These are phyloP conservation scores for Heracleum sosnowskyi DNA, from an alignment of 129 eudicot genomes.

Conservation along the genomic window DNA sequence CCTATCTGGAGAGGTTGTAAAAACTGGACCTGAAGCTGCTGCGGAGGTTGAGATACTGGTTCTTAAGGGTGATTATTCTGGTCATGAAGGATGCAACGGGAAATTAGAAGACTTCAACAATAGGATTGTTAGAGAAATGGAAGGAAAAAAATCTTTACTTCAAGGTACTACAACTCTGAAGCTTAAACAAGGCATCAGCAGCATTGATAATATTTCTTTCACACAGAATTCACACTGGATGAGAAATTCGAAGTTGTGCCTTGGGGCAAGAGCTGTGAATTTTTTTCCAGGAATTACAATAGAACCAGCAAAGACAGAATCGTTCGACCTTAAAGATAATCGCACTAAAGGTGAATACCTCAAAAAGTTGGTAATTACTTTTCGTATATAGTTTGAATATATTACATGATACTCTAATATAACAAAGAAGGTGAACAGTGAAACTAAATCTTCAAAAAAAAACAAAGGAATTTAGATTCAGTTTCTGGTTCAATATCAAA, in stretches of 20 bases:
- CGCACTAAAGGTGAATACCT: slow-evolving; percentile 42
- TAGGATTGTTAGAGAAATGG: slow-evolving; percentile 33
- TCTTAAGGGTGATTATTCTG: slow-evolving; percentile 30
- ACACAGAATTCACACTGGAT: slow-evolving; percentile 46
- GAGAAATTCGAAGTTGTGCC: slow-evolving; percentile 28
- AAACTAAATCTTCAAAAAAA: background rate
- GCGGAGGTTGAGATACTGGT: slow-evolving; percentile 46
- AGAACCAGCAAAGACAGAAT: slow-evolving; percentile 50
- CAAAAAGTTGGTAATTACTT: background rate
- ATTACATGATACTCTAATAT: background rate
- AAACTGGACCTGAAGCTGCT: slow-evolving; percentile 39
- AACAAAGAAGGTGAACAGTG: background rate
- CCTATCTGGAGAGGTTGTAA: slow-evolving; percentile 24
- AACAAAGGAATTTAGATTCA: background rate
- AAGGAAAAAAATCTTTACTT: slow-evolving; percentile 46
- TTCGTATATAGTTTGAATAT: background rate
- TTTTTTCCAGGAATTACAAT: slow-evolving; percentile 19
- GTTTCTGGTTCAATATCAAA: background rate
- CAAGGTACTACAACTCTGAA: slow-evolving; percentile 25
- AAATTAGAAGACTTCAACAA: slow-evolving; percentile 28
- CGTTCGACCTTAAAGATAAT: slow-evolving; percentile 44
- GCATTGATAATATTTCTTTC: slow-evolving; percentile 28
- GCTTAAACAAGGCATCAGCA: slow-evolving; percentile 43
- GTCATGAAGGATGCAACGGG: slow-evolving; percentile 21
- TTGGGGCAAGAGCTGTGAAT: slow-evolving; percentile 45